These are phyloP conservation scores for Graphilbum sp. DNA, from an alignment of 2,329 filamentous ascomycete species.

Conservation along the genomic window DNA sequence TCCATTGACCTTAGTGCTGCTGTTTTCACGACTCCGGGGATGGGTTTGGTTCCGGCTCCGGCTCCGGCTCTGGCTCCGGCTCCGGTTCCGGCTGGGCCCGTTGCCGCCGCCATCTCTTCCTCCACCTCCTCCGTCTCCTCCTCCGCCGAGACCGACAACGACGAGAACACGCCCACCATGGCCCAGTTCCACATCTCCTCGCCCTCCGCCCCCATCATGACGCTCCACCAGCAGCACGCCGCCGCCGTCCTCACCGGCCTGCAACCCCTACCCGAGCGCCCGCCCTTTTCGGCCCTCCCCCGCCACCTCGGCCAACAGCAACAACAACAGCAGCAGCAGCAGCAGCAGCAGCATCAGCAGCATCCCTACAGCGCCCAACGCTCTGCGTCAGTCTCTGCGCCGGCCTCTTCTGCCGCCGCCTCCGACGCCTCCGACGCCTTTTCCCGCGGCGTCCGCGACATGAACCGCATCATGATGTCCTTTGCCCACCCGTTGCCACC, in stretches of 20 bases:
- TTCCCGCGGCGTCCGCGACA: conserved; percentile 64
- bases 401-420: not conserved
- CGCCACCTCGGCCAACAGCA: conserved; percentile 11
- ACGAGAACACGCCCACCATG: conserved; percentile 43
- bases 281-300: not conserved
- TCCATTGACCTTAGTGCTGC: not conserved
- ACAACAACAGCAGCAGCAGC: conserved; percentile 26
- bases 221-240: not conserved
- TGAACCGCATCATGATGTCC: conserved; percentile 63
- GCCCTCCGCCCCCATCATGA: conserved; percentile 31
- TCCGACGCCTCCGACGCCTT: conserved; percentile 18
- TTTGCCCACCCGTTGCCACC: not conserved
- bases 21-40: not conserved
- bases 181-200: conserved; percentile 50
- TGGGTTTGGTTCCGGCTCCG: not conserved
- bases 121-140: not conserved
- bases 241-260: not conserved
- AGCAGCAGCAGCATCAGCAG: conserved; percentile 9
- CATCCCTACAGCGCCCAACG: not conserved
- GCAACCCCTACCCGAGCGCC: not conserved
- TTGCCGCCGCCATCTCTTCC: not conserved
- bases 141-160: conserved; percentile 15
- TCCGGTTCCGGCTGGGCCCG: not conserved
- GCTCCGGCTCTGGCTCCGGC: not conserved
- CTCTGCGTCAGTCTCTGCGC: not conserved